phyloP scores from a whole-genome alignment of 345 rosid genomes.

The Salix brachista region DNA sequence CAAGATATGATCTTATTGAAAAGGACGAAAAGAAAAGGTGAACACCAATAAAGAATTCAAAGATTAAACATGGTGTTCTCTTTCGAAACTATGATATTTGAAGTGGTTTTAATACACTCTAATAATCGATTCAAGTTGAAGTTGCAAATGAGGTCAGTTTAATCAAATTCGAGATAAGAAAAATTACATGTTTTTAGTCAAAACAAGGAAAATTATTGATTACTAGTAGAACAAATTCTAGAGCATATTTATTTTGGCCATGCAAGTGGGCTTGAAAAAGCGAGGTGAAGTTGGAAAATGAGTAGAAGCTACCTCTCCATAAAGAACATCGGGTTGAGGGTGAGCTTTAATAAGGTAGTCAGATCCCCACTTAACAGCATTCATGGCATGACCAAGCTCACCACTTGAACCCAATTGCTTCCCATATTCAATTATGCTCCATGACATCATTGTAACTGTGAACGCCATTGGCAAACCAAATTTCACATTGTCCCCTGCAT shows the following conservation, averaged over 20 bases:
- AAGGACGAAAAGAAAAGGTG: slow-evolving; percentile 2
- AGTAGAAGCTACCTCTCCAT: slow-evolving; percentile 68
- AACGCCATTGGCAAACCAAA: slow-evolving; percentile 99
- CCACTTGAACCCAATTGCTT: slow-evolving; percentile 66
- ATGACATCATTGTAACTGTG: slow-evolving; percentile 96
- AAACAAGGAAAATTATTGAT: not conserved
- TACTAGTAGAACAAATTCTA: not conserved
- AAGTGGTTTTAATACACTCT: not conserved
- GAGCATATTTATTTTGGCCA: not conserved
- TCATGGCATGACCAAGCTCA: slow-evolving; percentile 81
- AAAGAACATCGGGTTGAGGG: slow-evolving; percentile 83
- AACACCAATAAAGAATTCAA: not conserved
- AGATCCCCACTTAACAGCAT: slow-evolving; percentile 95
- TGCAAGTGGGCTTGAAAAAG: not conserved
- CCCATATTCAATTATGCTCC: slow-evolving; percentile 93
- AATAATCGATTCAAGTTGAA: not conserved
- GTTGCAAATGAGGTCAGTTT: not conserved
- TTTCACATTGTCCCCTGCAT: slow-evolving; percentile 99
- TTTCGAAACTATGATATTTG: not conserved
- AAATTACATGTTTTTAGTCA: not conserved
- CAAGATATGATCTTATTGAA: not conserved
- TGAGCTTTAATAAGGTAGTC: slow-evolving; percentile 97
- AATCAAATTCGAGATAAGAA: not conserved
- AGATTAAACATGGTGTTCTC: not conserved
- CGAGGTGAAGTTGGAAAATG: no score